Conservation (phyloP, 768 basidiomycete genomes). For the Daedaleopsis nitida region DNA sequence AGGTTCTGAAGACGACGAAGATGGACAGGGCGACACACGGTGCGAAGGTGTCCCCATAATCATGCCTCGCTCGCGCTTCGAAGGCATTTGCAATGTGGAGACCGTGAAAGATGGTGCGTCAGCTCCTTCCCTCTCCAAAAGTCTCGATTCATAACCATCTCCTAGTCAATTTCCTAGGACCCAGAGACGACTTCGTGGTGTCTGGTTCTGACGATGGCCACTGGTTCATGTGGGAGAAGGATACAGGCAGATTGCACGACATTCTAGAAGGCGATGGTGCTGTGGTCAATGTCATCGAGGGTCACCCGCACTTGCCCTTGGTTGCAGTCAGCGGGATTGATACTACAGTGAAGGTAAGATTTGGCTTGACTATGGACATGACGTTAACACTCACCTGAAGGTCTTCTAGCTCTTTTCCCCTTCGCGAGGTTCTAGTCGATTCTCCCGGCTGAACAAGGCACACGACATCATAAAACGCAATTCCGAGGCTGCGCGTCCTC, state of each 20-base stretch:
- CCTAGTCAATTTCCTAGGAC: constrained; percentile 83
- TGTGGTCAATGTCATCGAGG: constrained; percentile 87
- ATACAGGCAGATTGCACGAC: constrained; percentile 60
- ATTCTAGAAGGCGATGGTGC: constrained; percentile 82
- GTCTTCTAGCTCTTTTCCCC: constrained; percentile 65
- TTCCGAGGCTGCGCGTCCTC: constrained; percentile 34
- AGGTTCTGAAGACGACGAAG: constrained; percentile 33
- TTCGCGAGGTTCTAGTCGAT: constrained; percentile 44
- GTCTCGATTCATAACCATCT: background rate
- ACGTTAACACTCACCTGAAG: background rate
- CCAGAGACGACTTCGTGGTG: constrained; percentile 71
- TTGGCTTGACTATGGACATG: background rate
- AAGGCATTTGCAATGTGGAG: constrained; percentile 74
- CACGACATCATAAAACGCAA: constrained; percentile 62
- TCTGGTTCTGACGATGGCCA: constrained; percentile 90
- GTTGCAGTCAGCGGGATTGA: constrained; percentile 91
- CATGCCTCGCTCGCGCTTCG: constrained; percentile 62
- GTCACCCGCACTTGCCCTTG: constrained; percentile 75
- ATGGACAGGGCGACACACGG: constrained; percentile 30
- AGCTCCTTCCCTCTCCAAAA: background rate
- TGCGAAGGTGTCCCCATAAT: constrained; percentile 50
- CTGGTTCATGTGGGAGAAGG: constrained; percentile 86
- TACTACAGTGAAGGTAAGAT: constrained; percentile 70
- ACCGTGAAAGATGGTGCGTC: constrained; percentile 85
- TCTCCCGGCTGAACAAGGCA: constrained; percentile 57